Conservation (phyloP, 768 basidiomycete species). For the Tulasnella sp. region DNA sequence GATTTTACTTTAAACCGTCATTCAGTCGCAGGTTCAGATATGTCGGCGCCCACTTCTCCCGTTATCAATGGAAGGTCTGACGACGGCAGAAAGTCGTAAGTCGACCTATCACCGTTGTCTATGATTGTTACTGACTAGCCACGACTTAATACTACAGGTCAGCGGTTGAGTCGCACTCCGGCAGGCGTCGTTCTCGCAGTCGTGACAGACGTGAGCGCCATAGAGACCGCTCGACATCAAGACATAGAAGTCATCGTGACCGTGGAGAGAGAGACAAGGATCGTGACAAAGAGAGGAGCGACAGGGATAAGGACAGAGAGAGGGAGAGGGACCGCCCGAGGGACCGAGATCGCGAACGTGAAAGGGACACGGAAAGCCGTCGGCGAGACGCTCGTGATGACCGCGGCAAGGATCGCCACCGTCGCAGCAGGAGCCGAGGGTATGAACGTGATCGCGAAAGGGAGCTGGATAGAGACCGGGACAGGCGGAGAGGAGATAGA, state of each 20-base stretch:
- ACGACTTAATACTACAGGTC: slow-evolving; percentile 36
- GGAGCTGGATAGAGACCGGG: slow-evolving; percentile 41
- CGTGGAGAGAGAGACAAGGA: slow-evolving; percentile 30
- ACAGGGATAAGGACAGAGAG: slow-evolving; percentile 29
- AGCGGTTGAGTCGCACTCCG: slow-evolving; percentile 67
- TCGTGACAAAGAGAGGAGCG: slow-evolving; percentile 34
- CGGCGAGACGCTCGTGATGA: no score
- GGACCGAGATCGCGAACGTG: slow-evolving; percentile 18
- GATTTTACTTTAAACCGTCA: neutral
- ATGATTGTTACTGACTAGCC: neutral
- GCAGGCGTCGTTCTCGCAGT: slow-evolving; percentile 61
- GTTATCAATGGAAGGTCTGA: neutral
- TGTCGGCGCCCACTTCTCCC: slow-evolving; percentile 3
- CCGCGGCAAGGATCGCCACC: neutral
- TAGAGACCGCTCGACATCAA: slow-evolving; percentile 42
- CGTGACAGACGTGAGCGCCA: slow-evolving; percentile 46
- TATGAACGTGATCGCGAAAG: slow-evolving; percentile 32
- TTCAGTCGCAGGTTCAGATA: neutral
- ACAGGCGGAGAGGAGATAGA: slow-evolving; percentile 34
- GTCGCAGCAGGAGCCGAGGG: slow-evolving; percentile 31
- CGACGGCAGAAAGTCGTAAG: slow-evolving; percentile 12
- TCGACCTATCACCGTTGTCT: neutral
- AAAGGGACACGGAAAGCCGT: neutral
- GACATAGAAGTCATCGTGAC: slow-evolving; percentile 44
- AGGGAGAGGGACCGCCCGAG: slow-evolving; percentile 30